A percentile compares a stretch with the other conserved stretches of the same genome.
Evolutionary conservation across 176 grass and related monocot genomes (phyloP).

Genomic region (Cenchrus americanus): DNA sequence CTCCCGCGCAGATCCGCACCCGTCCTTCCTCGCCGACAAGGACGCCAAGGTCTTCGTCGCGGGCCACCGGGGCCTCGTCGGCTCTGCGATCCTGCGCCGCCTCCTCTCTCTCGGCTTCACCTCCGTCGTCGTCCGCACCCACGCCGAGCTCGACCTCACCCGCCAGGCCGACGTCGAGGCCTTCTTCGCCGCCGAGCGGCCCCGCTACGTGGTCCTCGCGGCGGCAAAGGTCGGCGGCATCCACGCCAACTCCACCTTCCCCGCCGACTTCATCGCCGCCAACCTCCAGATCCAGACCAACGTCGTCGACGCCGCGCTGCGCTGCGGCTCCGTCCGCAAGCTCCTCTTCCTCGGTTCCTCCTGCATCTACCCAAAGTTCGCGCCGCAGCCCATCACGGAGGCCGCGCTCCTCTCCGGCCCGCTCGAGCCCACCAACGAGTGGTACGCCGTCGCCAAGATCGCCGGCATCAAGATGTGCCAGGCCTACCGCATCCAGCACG

Average conservation of each 20-base stretch:
- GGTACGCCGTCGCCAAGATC: slow-evolving; percentile 87
- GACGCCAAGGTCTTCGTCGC: slow-evolving; percentile 71
- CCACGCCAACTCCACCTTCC: slow-evolving; percentile 79
- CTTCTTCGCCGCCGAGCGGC: slow-evolving; percentile 69
- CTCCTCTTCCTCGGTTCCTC: slow-evolving; percentile 88
- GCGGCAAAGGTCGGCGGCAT: slow-evolving; percentile 93
- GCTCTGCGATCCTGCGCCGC: slow-evolving; percentile 61
- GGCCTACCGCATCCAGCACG: slow-evolving; percentile 83
- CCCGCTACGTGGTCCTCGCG: slow-evolving; percentile 70
- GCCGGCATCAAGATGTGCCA: slow-evolving; percentile 90
- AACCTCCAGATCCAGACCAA: slow-evolving; percentile 96
- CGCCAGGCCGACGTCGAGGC: slow-evolving; percentile 67
- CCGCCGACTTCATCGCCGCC: slow-evolving; percentile 73
- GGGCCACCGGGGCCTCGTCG: slow-evolving; percentile 75
- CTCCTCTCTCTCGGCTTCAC: slow-evolving; percentile 66
- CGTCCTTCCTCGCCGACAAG: slow-evolving; percentile 67
- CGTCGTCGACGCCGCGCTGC: slow-evolving; percentile 70
- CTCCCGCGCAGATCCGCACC: slow-evolving; percentile 38
- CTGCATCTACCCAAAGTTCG: slow-evolving; percentile 89
- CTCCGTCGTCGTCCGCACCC: slow-evolving; percentile 62
- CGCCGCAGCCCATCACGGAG: slow-evolving; percentile 81
- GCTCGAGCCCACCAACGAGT: slow-evolving; percentile 90
- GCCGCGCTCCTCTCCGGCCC: slow-evolving; percentile 64
- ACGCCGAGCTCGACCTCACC: slow-evolving; percentile 74
- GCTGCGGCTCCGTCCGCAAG: slow-evolving; percentile 67